A percentile compares a stretch with the other conserved stretches of the same genome.
Conservation (phyloP, 106 monocot species). For the Dendrobium huoshanense region DNA sequence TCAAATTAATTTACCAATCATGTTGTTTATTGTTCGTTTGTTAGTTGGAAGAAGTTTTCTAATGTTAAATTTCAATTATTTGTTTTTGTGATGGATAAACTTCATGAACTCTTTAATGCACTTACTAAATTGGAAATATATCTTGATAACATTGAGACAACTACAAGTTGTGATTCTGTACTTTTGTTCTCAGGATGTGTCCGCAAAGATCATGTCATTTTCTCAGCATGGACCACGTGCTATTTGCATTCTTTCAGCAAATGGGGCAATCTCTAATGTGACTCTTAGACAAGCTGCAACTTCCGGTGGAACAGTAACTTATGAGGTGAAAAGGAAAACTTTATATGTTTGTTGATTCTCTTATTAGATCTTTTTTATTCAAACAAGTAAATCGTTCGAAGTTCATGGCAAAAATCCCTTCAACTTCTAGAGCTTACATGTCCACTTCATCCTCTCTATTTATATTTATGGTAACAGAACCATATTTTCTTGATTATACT, state of each 20-base stretch:
- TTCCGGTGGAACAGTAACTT: slow-evolving; percentile 75
- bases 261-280: slow-evolving; percentile 74
- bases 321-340: slow-evolving; percentile 38
- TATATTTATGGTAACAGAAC: too few relatives aligned
- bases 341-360: neutral
- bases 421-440: too few relatives aligned
- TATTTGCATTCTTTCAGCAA: slow-evolving; percentile 66
- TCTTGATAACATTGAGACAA: neutral
- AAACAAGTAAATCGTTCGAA: neutral
- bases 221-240: slow-evolving; percentile 62
- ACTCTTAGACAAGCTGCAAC: slow-evolving; percentile 62
- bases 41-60: neutral
- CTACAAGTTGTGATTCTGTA: neutral
- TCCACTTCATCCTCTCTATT: too few relatives aligned
- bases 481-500: neutral
- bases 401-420: too few relatives aligned
- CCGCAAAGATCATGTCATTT: slow-evolving; percentile 76
- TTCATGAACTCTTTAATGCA: neutral
- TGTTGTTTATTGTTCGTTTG: neutral
- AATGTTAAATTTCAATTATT: neutral
- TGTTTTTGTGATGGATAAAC: too few relatives aligned
- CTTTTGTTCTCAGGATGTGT: slow-evolving; percentile 46
- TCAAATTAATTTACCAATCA: neutral
- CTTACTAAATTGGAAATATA: neutral
- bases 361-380: neutral